Evolutionary conservation across 2,329 filamentous ascomycete species (phyloP).

Genomic region (Botrytis aclada): DNA sequence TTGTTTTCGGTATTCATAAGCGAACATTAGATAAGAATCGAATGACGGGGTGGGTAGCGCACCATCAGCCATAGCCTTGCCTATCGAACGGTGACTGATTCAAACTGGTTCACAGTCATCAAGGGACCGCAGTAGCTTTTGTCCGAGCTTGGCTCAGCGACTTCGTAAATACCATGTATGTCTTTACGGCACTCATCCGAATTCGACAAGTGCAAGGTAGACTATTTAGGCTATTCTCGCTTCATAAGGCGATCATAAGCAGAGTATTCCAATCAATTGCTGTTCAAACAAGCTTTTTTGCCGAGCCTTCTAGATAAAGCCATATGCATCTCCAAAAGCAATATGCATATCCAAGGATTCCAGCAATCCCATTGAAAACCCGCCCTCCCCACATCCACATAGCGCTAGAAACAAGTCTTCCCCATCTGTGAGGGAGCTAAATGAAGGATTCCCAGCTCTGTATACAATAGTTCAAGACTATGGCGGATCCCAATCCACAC

Average conservation of each 20-base stretch:
- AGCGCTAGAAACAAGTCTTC: not conserved
- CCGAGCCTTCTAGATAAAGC: not conserved
- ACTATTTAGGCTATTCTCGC: not conserved
- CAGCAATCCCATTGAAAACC: not conserved
- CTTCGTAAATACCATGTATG: not conserved
- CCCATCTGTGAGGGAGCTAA: no score
- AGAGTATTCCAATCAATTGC: not conserved
- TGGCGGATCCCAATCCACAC: not conserved
- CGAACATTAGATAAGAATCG: not conserved
- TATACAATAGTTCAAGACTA: not conserved
- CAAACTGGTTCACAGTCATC: not conserved
- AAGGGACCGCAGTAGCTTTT: not conserved
- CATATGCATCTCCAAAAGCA: no score
- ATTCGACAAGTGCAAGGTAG: not conserved
- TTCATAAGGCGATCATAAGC: not conserved
- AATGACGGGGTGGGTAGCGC: not conserved
- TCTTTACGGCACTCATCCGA: not conserved
- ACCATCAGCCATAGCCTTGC: not conserved
- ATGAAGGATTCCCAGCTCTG: not conserved
- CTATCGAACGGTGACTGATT: not conserved
- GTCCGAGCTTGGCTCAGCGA: not conserved
- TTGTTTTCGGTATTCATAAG: not conserved
- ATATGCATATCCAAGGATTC: not conserved
- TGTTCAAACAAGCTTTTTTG: not conserved
- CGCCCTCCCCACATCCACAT: not conserved